Percentiles rank a stretch among this genome's conserved stretches.
phyloP scores from a whole-genome alignment of 345 rosid species.

The Lepidium didymum region DNA sequence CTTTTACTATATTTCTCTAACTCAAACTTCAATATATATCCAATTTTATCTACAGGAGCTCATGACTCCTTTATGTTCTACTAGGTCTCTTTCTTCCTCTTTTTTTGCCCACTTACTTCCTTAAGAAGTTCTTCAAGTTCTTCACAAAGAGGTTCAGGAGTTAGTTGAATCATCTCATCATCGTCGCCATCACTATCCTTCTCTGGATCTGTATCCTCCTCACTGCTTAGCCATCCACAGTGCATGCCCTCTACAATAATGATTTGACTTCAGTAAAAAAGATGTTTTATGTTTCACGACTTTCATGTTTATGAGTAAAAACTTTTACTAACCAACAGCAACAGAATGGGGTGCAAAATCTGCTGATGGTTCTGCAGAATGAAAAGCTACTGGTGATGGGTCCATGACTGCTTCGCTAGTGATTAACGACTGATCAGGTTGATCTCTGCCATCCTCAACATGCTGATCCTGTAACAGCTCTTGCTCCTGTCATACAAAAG shows the following conservation, averaged over 20 bases:
- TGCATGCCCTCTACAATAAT: not conserved
- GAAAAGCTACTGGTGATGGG: not conserved
- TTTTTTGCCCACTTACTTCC: not conserved
- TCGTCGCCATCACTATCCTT: conserved; percentile 26
- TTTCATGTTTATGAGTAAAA: not conserved
- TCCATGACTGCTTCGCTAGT: not conserved
- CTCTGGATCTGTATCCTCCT: not conserved
- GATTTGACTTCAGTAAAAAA: not conserved
- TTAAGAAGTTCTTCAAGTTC: conserved; percentile 19
- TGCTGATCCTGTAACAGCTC: not conserved
- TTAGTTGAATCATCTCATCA: conserved; percentile 27
- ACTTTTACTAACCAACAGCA: not conserved
- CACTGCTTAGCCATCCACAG: conserved; percentile 17
- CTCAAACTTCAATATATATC: not conserved
- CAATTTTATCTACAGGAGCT: not conserved
- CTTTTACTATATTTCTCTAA: not conserved
- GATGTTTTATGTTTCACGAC: not conserved
- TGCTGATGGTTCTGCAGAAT: not conserved
- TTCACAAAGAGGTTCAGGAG: conserved; percentile 33
- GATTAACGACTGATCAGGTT: not conserved
- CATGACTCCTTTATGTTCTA: conserved; percentile 4
- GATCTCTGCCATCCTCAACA: conserved; percentile 2
- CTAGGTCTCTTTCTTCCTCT: not conserved
- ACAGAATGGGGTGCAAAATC: not conserved
- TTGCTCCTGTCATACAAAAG: not conserved